Evolutionary conservation across 768 basidiomycete genomes (phyloP), one percentile per base, ranked within the genome.

Genomic region (Arthromyces matolae): DNA sequence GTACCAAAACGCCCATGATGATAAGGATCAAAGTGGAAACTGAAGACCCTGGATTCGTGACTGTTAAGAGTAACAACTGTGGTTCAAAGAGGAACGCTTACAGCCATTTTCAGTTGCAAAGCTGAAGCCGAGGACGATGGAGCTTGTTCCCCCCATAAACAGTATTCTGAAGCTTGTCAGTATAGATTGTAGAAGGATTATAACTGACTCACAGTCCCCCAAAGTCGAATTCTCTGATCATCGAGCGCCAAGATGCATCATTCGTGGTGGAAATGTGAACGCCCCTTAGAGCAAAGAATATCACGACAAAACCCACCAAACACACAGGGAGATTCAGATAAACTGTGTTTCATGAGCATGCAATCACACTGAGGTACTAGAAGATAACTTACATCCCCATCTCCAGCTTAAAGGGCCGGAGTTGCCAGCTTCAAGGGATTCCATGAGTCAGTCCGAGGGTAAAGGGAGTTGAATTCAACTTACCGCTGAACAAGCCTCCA

Each of bases 311-410:
- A 18, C 85, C 83, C 20, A 81, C 52, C 22, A 78, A 60, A 61
- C 84, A 87, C 45, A 92, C 69, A 16, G 89, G 89, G 38, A 92
- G 71, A 67, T 92, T 93, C 63, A 93, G 74, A 62, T 82, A 91
- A 64, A 93, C 89, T 92, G 64, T 31, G 37, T 49, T 35, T 44
- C 23, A n/a, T 55, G 32, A 57, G 59, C n/a, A n/a, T n/a, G n/a
- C n/a, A n/a, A n/a, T n/a, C n/a, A n/a, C n/a, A n/a, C n/a, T 48
- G 52, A 54, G 41, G 39, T 45, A 49, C 43, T 41, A 37, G 44
- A 42, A 45, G 41, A 49, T 45, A 25, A 75, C 89, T 70, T 67
- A 92, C 89, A 93, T 43, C 81, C 86, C 84, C 86, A 92, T 76
- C 90, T 75, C 89, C 89, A 93, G 58, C 72, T 81, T 45, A 85